phyloP scores from a whole-genome alignment of 2,329 filamentous ascomycete species.

The Didymosphaeria variabile region DNA sequence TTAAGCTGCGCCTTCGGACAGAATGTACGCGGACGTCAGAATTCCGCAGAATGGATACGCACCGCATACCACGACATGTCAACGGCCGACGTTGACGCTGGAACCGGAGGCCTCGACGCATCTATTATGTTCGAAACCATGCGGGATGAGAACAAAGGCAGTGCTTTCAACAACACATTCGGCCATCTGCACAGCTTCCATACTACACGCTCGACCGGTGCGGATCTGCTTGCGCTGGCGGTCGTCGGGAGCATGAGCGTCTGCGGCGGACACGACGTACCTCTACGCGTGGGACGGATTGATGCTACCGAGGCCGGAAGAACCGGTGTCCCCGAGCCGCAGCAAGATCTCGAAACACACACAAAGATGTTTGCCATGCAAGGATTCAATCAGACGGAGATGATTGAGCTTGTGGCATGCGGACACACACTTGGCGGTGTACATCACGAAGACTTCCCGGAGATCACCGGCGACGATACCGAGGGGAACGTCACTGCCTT shows the following conservation, averaged over 20 bases:
- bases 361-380: constrained; percentile 40
- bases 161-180: constrained; percentile 46
- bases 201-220: constrained; percentile 30
- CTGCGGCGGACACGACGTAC: constrained; percentile 42
- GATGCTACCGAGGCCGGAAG: constrained; percentile 43
- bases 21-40: constrained; percentile 30
- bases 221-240: constrained; percentile 45
- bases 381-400: constrained; percentile 38
- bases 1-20: constrained; percentile 27
- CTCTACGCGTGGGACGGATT: constrained; percentile 41
- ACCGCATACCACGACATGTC: constrained; percentile 49
- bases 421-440: constrained; percentile 50
- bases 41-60: constrained; percentile 42
- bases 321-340: constrained; percentile 43
- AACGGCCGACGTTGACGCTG: constrained; percentile 37
- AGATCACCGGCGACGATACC: constrained; percentile 37
- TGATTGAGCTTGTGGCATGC: constrained; percentile 44
- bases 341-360: constrained; percentile 42
- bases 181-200: constrained; percentile 38
- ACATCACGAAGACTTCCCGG: constrained; percentile 41
- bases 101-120: constrained; percentile 46
- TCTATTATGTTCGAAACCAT: constrained; percentile 46
- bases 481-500: constrained; percentile 12
- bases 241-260: constrained; percentile 39
- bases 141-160: constrained; percentile 39